Evolutionary conservation across 108 stramenopile species (phyloP), one percentile per base, ranked within the genome.

Genomic region (Nitzschia sp.): DNA sequence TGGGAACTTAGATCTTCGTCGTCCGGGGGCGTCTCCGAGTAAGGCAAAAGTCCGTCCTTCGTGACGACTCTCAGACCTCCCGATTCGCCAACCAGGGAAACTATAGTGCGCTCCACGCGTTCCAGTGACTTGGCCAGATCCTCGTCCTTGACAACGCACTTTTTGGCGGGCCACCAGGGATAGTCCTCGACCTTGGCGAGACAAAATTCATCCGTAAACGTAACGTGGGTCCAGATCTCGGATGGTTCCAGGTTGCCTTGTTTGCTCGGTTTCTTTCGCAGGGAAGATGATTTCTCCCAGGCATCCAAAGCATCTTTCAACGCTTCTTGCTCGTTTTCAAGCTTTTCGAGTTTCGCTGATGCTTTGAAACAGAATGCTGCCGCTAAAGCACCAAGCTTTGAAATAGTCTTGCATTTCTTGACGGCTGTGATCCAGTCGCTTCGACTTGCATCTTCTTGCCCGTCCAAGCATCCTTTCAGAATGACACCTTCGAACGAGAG

Each of bases 161-260:
- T 78, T 58, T 75, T 76, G 25, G 92, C 89, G 41, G 92, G 92
- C 92, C 92, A 93, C 88, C 88, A 86, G 23, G 92, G 92, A 63
- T 75, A 88, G 19, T 74, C 69, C 17, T 78, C 83, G 1, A 85
- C 83, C 69, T 84, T 89, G n/a, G 67, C 84, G 56, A 89, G 83
- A 45, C 85, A 83, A 48, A 91, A 80, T 41, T 89, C 78, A 38
- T 91, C 82, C 15, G 89, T 85, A 35, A 82, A 78, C 19, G 56
- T 60, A 6, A 84, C 78, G 58, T 91, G 58, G 6, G 87, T 76
- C 92, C 92, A 93, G 1, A 93, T 81, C 46, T 80, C 85, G 27
- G 80, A 79, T 6, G 75, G 45, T 32, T 83, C 81, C 50, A 65
- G 57, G 21, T 53, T 69, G 28, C n/a, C 35, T 16, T 46, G 38